Evolutionary conservation across 169 alveolate species (phyloP).

Genomic region (Prorocentrum cordatum): DNA sequence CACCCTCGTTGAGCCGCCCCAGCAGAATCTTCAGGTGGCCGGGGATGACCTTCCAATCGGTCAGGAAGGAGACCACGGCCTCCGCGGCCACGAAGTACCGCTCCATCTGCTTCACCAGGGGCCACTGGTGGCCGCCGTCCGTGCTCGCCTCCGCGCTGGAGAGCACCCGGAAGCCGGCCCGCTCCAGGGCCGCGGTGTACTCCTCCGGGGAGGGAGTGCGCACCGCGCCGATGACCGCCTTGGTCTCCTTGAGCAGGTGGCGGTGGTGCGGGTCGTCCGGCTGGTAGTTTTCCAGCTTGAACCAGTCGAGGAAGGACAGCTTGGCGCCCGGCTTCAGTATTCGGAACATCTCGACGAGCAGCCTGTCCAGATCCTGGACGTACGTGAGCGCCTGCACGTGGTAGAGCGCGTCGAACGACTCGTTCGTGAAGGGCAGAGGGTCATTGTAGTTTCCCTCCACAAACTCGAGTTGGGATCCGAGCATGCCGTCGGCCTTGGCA

Average conservation of each 20-base stretch:
- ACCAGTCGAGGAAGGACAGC: conserved; percentile 17
- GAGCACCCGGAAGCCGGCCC: conserved; percentile 28
- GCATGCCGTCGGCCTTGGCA: conserved; percentile 12
- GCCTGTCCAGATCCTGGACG: not conserved
- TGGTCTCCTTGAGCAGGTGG: not conserved
- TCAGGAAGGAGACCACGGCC: not conserved
- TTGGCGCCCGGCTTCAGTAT: conserved; percentile 24
- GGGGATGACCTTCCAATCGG: not conserved
- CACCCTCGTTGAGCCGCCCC: conserved; percentile 16
- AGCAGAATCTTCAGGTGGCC: not conserved
- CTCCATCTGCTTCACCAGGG: conserved; percentile 14
- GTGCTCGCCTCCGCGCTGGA: conserved; percentile 19
- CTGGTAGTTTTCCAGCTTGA: not conserved
- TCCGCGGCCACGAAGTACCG: not conserved
- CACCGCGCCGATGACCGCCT: conserved; percentile 47
- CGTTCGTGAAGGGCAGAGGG: conserved; percentile 40
- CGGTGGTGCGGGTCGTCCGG: not conserved
- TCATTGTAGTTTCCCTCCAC: conserved; percentile 47
- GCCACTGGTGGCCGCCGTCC: conserved; percentile 39
- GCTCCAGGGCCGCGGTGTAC: not conserved
- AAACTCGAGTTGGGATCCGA: not conserved
- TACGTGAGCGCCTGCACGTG: conserved; percentile 43
- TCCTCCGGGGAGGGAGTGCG: conserved; percentile 10
- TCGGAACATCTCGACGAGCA: conserved; percentile 25
- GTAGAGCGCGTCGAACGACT: conserved; percentile 24